A percentile compares a stretch with the other conserved stretches of the same genome.
Evolutionary conservation across 2,329 filamentous ascomycete species (phyloP).

Genomic region (Sporothrix phasma): DNA sequence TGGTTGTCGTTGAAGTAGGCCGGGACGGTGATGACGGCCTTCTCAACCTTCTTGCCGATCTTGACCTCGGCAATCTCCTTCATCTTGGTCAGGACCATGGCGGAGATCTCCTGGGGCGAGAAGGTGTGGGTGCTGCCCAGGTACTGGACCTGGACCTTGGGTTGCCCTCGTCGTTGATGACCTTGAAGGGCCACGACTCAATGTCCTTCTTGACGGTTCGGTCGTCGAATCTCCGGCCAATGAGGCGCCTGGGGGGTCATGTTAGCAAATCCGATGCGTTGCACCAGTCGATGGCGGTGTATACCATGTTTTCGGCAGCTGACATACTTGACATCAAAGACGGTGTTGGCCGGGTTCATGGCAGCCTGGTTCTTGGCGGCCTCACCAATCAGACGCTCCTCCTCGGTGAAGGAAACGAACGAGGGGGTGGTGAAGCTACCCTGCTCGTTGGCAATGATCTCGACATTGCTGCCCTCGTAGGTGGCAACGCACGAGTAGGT

Average conservation of each 20-base stretch:
- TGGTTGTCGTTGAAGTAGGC: slow-evolving; percentile 99
- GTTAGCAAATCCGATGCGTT: neutral
- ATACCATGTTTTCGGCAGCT: slow-evolving; percentile 33
- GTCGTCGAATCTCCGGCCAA: slow-evolving; percentile 91
- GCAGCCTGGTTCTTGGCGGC: slow-evolving; percentile 99
- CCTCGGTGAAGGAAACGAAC: slow-evolving; percentile 97
- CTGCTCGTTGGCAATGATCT: slow-evolving; percentile 99
- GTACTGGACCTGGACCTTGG: slow-evolving; percentile 91
- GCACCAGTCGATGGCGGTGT: neutral
- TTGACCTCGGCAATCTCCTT: slow-evolving; percentile 98
- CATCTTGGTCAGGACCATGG: slow-evolving; percentile 99
- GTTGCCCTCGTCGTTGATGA: slow-evolving; percentile 78
- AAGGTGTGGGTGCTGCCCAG: slow-evolving; percentile 90
- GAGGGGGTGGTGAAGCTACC: slow-evolving; percentile 98
- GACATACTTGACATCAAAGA: slow-evolving; percentile 87
- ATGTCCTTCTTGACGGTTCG: slow-evolving; percentile 97
- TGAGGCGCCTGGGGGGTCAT: slow-evolving; percentile 63
- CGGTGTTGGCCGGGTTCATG: slow-evolving; percentile 96
- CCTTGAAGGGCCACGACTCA: slow-evolving; percentile 99
- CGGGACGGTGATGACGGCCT: slow-evolving; percentile 97
- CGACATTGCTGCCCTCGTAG: slow-evolving; percentile 98
- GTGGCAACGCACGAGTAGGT: slow-evolving; percentile 99
- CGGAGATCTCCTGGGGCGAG: slow-evolving; percentile 96
- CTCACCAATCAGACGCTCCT: slow-evolving; percentile 98
- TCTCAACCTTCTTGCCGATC: slow-evolving; percentile 97